Conservation (phyloP, 805 yeast genomes). For the Pichia nanzhaoensis region DNA sequence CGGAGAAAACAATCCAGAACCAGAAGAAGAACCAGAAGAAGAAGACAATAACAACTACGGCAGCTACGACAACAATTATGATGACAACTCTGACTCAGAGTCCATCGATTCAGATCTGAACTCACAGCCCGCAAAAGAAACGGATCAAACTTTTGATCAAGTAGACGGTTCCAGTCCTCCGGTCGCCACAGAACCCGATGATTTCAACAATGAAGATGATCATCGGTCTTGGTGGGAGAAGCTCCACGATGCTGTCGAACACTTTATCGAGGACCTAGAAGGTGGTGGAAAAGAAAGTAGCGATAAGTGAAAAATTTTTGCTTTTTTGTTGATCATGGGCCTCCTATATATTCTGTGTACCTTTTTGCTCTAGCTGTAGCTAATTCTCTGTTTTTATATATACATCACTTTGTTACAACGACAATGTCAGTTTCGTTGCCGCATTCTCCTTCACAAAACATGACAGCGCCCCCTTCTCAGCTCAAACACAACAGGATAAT, state of each 20-base stretch:
- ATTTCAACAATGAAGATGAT: constrained; percentile 1
- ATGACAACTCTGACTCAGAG: too few relatives aligned
- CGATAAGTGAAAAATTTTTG: background rate
- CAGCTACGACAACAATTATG: too few relatives aligned
- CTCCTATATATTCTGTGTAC: background rate
- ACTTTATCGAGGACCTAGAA: background rate
- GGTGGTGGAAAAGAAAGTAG: background rate
- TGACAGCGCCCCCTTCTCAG: background rate
- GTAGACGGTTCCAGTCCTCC: too few relatives aligned
- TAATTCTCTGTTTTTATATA: background rate
- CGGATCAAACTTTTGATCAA: too few relatives aligned
- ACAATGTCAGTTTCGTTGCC: constrained; percentile 5
- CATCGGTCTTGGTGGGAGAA: constrained; percentile 9
- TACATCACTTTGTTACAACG: background rate
- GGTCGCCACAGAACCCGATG: background rate
- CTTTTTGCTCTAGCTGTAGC: background rate
- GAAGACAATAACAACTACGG: too few relatives aligned
- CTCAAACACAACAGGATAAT: background rate
- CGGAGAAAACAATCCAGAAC: too few relatives aligned
- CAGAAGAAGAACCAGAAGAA: too few relatives aligned
- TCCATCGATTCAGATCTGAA: too few relatives aligned
- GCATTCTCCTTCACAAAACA: constrained; percentile 4
- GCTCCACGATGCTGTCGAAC: constrained; percentile 3
- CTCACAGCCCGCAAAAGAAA: too few relatives aligned
- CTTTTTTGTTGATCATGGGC: background rate